Evolutionary conservation across 805 yeast species (phyloP).

Genomic region (Candida nanaspora): DNA sequence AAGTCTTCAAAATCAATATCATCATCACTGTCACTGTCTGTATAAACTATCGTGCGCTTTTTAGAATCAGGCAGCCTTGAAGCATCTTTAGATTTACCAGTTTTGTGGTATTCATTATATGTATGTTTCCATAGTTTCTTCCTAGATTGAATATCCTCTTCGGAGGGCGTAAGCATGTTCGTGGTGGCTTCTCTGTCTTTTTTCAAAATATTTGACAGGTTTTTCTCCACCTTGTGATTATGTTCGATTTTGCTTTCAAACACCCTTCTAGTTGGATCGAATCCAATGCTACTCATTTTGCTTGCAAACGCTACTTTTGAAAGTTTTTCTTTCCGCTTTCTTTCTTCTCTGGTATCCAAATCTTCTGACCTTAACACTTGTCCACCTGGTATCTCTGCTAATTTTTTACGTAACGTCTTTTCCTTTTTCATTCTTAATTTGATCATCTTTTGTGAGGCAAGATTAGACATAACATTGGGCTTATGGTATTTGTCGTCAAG

Average conservation of each 20-base stretch:
- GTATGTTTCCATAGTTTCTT: background rate
- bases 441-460: conserved; percentile 30
- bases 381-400: conserved; percentile 22
- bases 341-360: conserved; percentile 14
- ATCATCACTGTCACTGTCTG: background rate
- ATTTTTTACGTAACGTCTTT: conserved; percentile 22
- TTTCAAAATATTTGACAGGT: conserved; percentile 4
- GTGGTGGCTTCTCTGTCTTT: conserved; percentile 8
- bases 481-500: conserved; percentile 42
- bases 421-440: conserved; percentile 32
- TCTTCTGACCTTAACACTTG: conserved; percentile 8
- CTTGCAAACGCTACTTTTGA: conserved; percentile 20
- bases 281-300: conserved; percentile 20
- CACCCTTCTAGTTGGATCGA: conserved; percentile 20
- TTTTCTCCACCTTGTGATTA: background rate
- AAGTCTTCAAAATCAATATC: background rate
- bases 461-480: conserved; percentile 36
- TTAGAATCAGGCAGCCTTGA: no score
- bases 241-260: conserved; percentile 8
- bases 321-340: conserved; percentile 13
- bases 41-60: background rate
- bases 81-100: no score
- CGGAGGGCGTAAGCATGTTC: background rate
- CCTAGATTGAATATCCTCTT: background rate
- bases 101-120: background rate